Percentiles rank a stretch among this genome's conserved stretches.
Evolutionary conservation across 305 asterid species (phyloP).

Genomic region (Andrographis paniculata): DNA sequence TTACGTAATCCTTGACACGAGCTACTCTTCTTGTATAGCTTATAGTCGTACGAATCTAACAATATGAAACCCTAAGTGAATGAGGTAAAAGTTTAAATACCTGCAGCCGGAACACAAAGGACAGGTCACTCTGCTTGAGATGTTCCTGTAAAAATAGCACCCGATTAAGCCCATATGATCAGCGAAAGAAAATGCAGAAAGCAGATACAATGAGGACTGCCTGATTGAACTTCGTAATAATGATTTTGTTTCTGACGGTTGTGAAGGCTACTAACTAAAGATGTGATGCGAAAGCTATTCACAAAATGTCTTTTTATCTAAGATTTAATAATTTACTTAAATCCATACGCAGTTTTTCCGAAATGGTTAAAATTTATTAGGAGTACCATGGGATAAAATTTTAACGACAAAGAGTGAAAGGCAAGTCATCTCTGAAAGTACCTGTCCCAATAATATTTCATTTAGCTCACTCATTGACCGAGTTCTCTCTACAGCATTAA

Average conservation of each 20-base stretch:
- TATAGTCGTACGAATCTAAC: too few species aligned
- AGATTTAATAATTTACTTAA: neutral
- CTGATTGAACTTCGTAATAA: neutral
- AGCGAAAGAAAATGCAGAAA: neutral
- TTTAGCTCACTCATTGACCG: constrained; percentile 98
- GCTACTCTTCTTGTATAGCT: too few species aligned
- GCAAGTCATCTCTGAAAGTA: constrained; percentile 20
- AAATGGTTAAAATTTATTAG: neutral
- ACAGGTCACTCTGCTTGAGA: constrained; percentile 90
- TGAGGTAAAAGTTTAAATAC: constrained; percentile 28
- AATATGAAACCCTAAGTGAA: neutral
- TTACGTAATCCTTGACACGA: too few species aligned
- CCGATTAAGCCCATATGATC: constrained; percentile 12
- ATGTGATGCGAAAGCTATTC: neutral
- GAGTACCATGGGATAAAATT: neutral
- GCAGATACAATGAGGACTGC: neutral
- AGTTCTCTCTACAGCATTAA: constrained; percentile 93
- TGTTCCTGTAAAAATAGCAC: constrained; percentile 67
- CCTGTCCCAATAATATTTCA: constrained; percentile 97
- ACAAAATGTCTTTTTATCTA: neutral
- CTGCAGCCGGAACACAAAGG: constrained; percentile 98
- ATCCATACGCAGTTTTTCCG: neutral
- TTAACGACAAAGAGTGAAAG: neutral
- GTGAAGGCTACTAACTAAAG: neutral
- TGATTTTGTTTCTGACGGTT: too few species aligned